Percentiles rank a stretch among this genome's conserved stretches.
These are phyloP conservation scores for Sanghuangporus baumii DNA, from an alignment of 1,284 basidiomycete genomes.

Conservation along the genomic window DNA sequence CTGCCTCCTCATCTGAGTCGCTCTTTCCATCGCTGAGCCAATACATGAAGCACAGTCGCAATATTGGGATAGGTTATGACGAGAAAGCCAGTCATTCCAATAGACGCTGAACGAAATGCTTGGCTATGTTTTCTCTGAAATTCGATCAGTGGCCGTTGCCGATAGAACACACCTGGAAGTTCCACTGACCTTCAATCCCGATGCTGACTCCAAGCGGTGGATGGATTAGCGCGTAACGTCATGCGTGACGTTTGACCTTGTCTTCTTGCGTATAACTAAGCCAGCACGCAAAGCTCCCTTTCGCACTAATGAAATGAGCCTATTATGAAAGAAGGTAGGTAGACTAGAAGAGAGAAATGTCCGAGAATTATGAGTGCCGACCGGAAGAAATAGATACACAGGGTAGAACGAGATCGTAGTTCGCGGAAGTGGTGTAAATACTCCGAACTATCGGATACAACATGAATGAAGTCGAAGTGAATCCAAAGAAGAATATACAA, in stretches of 20 bases:
- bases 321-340: background rate
- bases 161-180: background rate
- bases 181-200: background rate
- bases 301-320: background rate
- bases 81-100: no score
- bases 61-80: no score
- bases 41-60: no score
- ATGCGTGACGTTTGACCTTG: no score
- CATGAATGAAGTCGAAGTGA: background rate
- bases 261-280: no score
- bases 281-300: background rate
- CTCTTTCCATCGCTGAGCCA: no score
- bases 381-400: background rate
- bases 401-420: background rate
- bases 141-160: no score
- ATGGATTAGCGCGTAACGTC: no score
- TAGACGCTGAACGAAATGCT: no score
- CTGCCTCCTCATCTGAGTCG: no score
- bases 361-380: conserved; percentile 23
- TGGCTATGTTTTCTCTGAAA: no score
- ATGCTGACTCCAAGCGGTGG: no score
- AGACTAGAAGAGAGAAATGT: background rate
- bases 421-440: background rate
- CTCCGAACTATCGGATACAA: background rate
- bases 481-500: background rate